Conservation (phyloP, 106 monocot genomes). For the Apostasia ramifera region DNA sequence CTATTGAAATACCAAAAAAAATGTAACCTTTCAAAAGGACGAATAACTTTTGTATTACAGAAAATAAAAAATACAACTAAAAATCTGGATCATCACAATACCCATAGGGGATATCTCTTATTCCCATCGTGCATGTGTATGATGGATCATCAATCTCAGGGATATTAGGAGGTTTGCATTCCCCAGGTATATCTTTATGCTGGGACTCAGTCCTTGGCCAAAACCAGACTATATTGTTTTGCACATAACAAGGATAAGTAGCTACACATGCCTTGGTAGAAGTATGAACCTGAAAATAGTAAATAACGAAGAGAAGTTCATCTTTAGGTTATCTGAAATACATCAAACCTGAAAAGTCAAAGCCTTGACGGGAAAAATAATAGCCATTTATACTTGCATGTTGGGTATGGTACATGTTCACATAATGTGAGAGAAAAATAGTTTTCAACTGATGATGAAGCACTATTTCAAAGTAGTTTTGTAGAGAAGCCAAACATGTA, state of each 20-base stretch:
- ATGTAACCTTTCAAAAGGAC: neutral
- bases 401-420: no score
- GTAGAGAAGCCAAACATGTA: no score
- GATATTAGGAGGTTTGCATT: constrained; percentile 61
- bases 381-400: no score
- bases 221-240: constrained; percentile 91
- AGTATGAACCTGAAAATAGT: constrained; percentile 55
- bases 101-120: constrained; percentile 74
- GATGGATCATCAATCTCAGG: constrained; percentile 79
- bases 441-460: no score
- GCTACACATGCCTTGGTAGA: constrained; percentile 65
- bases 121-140: constrained; percentile 39
- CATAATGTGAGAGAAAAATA: no score
- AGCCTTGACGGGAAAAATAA: no score
- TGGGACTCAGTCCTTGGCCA: constrained; percentile 67
- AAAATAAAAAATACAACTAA: neutral
- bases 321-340: no score
- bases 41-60: neutral
- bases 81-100: constrained; percentile 11
- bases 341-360: no score
- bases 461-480: no score
- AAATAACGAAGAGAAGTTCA: no score
- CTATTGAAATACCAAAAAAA: no score
- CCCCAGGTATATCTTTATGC: constrained; percentile 44
- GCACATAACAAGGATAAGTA: constrained; percentile 57